phyloP scores from a whole-genome alignment of 1,139 yeast genomes.

The Pichia kudriavzevii region DNA sequence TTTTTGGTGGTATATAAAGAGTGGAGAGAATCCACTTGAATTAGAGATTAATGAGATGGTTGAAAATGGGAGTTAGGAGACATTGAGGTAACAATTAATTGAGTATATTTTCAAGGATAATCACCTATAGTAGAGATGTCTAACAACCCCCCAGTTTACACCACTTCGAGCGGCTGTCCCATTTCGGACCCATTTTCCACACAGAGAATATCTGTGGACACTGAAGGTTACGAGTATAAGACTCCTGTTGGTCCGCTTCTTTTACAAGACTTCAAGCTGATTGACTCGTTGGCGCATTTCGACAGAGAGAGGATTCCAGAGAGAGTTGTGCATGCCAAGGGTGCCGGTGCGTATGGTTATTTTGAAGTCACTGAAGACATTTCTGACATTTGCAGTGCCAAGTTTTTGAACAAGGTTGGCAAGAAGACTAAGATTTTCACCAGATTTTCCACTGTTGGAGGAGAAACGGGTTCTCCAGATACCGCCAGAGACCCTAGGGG shows the following conservation, averaged over 20 bases:
- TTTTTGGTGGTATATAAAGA: too few relatives aligned
- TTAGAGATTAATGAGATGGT: too few relatives aligned
- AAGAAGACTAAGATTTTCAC: slow-evolving; percentile 68
- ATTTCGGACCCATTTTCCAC: slow-evolving; percentile 29
- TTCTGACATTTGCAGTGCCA: slow-evolving; percentile 63
- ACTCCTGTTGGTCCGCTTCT: slow-evolving; percentile 63
- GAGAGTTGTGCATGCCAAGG: slow-evolving; percentile 87
- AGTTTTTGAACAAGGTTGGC: slow-evolving; percentile 65
- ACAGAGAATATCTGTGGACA: slow-evolving; percentile 27
- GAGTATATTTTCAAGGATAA: too few relatives aligned
- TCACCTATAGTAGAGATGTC: slow-evolving; percentile 21
- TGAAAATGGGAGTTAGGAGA: too few relatives aligned
- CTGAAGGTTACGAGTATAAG: slow-evolving; percentile 21
- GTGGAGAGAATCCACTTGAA: too few relatives aligned
- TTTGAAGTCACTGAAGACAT: slow-evolving; percentile 81
- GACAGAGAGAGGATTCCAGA: slow-evolving; percentile 87
- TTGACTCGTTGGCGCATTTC: slow-evolving; percentile 74
- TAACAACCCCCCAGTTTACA: slow-evolving; percentile 29
- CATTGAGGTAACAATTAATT: too few relatives aligned
- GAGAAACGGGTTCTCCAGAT: slow-evolving; percentile 79
- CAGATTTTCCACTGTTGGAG: slow-evolving; percentile 86
- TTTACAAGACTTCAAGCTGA: slow-evolving; percentile 69
- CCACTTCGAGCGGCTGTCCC: slow-evolving; percentile 31
- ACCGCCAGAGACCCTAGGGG: slow-evolving; percentile 91
- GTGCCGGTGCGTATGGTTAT: slow-evolving; percentile 77